Conservation (phyloP, 768 basidiomycete species). For the Boletus tomentosulus region DNA sequence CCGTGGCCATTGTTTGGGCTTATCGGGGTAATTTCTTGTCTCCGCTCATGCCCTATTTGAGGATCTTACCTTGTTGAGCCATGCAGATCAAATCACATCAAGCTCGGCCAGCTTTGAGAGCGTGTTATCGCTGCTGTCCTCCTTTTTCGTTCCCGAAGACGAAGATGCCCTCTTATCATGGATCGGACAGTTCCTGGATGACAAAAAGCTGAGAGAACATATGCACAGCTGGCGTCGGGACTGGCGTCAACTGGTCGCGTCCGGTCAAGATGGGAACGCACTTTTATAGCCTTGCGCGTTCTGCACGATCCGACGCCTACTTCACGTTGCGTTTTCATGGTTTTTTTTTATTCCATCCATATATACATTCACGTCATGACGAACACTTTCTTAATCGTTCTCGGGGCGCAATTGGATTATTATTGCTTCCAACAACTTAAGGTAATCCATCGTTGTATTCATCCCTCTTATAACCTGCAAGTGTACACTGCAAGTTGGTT, state of each 20-base stretch:
- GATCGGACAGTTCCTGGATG: constrained; percentile 58
- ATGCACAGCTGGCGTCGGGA: constrained; percentile 78
- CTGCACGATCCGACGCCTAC: background rate
- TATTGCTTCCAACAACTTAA: constrained; percentile 19
- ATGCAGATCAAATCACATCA: constrained; percentile 77
- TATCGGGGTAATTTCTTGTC: constrained; percentile 62
- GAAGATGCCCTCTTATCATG: constrained; percentile 80
- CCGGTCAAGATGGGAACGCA: constrained; percentile 58
- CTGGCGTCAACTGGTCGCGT: constrained; percentile 68
- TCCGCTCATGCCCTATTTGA: background rate
- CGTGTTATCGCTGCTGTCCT: constrained; percentile 84
- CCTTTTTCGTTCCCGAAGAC: constrained; percentile 91
- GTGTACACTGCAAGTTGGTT: constrained; percentile 15
- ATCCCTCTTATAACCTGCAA: constrained; percentile 4
- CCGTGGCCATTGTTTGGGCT: constrained; percentile 87
- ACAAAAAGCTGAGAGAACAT: constrained; percentile 63
- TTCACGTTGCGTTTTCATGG: background rate
- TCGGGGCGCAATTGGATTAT: constrained; percentile 12
- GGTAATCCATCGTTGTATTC: constrained; percentile 26
- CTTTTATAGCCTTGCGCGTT: constrained; percentile 45
- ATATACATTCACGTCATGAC: constrained; percentile 19
- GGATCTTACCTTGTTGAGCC: constrained; percentile 1
- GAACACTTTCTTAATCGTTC: constrained; percentile 18
- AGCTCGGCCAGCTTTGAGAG: constrained; percentile 84
- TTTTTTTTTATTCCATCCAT: constrained; percentile 20